These are phyloP conservation scores for Colletotrichum sidae DNA, from an alignment of 2,329 filamentous ascomycete species.

Conservation along the genomic window DNA sequence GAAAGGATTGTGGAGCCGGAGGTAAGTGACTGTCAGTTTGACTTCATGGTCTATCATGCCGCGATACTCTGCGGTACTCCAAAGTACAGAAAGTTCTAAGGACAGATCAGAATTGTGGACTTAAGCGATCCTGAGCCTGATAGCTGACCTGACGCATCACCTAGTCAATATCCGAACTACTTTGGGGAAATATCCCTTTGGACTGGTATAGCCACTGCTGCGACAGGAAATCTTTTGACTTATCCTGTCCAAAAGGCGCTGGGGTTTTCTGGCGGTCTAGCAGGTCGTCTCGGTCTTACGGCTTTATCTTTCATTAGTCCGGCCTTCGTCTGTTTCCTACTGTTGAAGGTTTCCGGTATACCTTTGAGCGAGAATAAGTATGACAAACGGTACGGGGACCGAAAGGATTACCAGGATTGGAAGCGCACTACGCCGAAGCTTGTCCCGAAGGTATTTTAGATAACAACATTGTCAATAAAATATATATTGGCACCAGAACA, in stretches of 20 bases:
- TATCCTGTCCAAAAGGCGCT: conserved; percentile 68
- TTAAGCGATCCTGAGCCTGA: no score
- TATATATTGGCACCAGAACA: neutral
- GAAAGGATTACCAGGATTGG: conserved; percentile 76
- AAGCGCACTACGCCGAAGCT: conserved; percentile 74
- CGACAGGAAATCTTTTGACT: conserved; percentile 66
- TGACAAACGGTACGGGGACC: conserved; percentile 71
- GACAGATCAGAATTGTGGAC: no score
- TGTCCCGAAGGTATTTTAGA: conserved; percentile 67
- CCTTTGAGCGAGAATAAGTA: conserved; percentile 78
- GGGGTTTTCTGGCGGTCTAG: conserved; percentile 60
- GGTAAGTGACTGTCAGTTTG: conserved; percentile 45
- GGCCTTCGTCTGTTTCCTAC: conserved; percentile 71
- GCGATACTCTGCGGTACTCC: neutral
- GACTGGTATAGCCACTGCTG: conserved; percentile 72
- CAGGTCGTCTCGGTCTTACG: conserved; percentile 45
- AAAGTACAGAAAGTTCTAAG: no score
- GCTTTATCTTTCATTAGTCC: conserved; percentile 69
- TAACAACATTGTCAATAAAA: neutral
- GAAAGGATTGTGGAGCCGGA: conserved; percentile 69
- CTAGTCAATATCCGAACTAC: conserved; percentile 74
- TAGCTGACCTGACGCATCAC: neutral
- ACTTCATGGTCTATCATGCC: neutral
- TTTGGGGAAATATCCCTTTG: conserved; percentile 78
- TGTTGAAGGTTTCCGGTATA: conserved; percentile 73